Evolutionary conservation across 176 grass and related monocot genomes (phyloP), one percentile per base, ranked within the genome.

Genomic region (Juncus effusus): DNA sequence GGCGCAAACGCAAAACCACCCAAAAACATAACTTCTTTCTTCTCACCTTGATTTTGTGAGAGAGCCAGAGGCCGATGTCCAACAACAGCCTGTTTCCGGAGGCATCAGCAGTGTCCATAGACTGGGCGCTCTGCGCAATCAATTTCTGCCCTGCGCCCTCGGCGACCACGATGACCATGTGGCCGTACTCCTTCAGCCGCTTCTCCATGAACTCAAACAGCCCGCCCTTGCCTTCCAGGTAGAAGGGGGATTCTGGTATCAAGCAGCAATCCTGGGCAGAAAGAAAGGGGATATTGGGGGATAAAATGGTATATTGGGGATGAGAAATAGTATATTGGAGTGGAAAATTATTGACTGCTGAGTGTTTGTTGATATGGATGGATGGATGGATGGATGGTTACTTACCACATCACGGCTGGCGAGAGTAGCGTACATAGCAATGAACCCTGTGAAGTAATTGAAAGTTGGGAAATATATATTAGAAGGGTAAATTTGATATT

Each of bases 391-490:
- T 54, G 47, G 61, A 37, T 10, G 64, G 41, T 6, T 51, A 82
- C 85, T 74, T 83, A 99, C 94, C 85, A 99, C 94, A 80, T 99
- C 94, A 78, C 94, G 61, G 47, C 78, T 99, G 53, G 94, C 94
- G 54, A 99, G 85, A 63, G 94, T 99, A 54, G 94, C 94, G 84
- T 85, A 93, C 94, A 99, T 90, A 10, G 94, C 83, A 76, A 99
- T 86, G 58, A 99, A 99, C 11, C 94, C 94, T 99, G 83, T 57
- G 73, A 54, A 11, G 71, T 39, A 75, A 67, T 5, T 47, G 0
- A 0, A 47, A 28, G 1, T 28, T 28, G 56, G 6, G 16, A 61
- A 41, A 4, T 65, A 54, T 53, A 65, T 36, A 19, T 14, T 72
- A 39, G 52, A 64, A 74, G 28, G 56, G 60, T 47, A 47, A 47